A percentile compares a stretch with the other conserved stretches of the same genome.
Conservation (phyloP, 306 rosid genomes). For the Cucumis hystrix region DNA sequence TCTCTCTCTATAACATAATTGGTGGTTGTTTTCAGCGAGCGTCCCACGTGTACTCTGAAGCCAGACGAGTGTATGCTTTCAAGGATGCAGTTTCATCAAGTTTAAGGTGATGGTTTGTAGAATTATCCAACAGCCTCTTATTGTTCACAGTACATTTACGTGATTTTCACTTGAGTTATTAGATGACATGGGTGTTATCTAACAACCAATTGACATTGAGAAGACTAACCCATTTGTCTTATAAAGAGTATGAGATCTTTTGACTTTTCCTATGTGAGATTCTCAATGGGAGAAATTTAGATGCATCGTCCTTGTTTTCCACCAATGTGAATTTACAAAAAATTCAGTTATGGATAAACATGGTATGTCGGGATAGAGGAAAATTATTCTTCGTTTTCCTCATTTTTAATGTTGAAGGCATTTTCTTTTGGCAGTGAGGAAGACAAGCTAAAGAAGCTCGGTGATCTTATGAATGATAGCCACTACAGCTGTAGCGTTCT, state of each 20-base stretch:
- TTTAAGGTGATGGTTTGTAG: constrained; percentile 29
- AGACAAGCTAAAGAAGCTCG: constrained; percentile 65
- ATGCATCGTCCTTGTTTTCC: background rate
- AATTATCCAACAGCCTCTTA: background rate
- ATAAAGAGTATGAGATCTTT: no score
- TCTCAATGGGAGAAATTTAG: background rate
- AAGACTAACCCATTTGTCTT: no score
- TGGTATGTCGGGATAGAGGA: background rate
- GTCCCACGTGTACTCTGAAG: constrained; percentile 91
- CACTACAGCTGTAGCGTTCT: constrained; percentile 90
- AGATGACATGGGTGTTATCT: no score
- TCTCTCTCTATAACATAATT: constrained; percentile 12
- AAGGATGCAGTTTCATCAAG: constrained; percentile 74
- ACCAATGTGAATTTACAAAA: background rate
- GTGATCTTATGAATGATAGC: constrained; percentile 92
- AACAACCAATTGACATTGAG: no score
- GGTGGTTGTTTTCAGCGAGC: constrained; percentile 54
- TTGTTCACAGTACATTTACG: background rate
- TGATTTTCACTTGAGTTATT: no score
- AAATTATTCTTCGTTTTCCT: no score
- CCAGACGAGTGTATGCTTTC: constrained; percentile 78
- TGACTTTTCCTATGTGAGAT: no score
- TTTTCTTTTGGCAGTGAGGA: constrained; percentile 53
- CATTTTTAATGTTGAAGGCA: background rate
- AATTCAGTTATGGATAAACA: background rate